Base-by-base conservation (phyloP, 1,284 basidiomycete species). In the Ceratobasidium sp. region DNA sequence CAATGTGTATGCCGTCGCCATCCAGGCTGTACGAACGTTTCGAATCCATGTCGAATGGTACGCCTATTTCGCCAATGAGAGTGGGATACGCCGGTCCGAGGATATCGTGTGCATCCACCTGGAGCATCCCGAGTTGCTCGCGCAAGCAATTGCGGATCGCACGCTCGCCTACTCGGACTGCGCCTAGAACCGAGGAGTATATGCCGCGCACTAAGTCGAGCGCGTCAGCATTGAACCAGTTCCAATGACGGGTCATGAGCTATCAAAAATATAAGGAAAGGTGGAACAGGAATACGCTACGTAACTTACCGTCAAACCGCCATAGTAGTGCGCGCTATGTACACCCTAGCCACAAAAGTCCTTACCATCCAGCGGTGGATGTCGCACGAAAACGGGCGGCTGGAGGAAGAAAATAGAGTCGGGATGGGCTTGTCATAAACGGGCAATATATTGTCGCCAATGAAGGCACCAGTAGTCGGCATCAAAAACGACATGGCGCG, bases 171-270 rank as follows among this genome's bases (percentile, higher is more conserved):
- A 98, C 83, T 78, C 83, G 82, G 62, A 88, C 78, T 8, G 85
- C 85, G 72, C 85, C 83, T 11, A 85, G 77, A 11, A 86, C 77
- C 6, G 82, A 81, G 59, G 81, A 81, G 77, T 98, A 99, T 79
- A 95, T 95, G 21, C 94, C 94, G 50, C 97, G 85, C 49, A 98
- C 82, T 8, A 98, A 81, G 0, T 97, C 97, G 0, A 99, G 83
- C 0, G 96, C 94, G 81, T 99, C 97, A 1, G 95, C 96, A 78
- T 98, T 98, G 86, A 97, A 95, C 94, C 92, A 95, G 79, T 96
- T 93, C 96, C 94, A 97, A 77, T 96, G 93, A 38, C 92, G 85
- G 43, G 92, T 93, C 35, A 94, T 83, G 21, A 93, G 85, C 7
- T 93, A 23, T 55, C 66, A 41, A 23, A 55, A 14, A 8, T 49